phyloP scores from a whole-genome alignment of 2,329 filamentous ascomycete genomes.

The Alternaria sp. region DNA sequence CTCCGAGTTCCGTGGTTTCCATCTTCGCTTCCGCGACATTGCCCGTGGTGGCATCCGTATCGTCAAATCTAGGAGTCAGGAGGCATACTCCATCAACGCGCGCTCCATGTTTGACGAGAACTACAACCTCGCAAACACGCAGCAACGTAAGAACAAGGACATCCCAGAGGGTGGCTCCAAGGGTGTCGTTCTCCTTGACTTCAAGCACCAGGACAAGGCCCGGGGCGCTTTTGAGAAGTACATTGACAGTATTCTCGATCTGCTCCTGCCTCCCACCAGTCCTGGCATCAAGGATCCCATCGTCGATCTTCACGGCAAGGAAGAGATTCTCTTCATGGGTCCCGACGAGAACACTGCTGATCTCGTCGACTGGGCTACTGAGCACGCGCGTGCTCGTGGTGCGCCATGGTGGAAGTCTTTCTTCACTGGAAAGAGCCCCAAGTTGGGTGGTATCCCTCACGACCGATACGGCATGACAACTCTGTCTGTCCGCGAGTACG shows the following conservation, averaged over 20 bases:
- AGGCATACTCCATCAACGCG: constrained; percentile 95
- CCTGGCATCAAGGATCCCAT: constrained; percentile 99
- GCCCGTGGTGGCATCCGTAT: constrained; percentile 97
- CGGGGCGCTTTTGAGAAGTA: constrained; percentile 98
- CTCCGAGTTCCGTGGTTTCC: constrained; percentile 95
- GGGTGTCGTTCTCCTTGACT: constrained; percentile 93
- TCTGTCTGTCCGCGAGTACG: constrained; percentile 92
- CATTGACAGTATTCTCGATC: constrained; percentile 96
- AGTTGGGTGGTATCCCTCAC: constrained; percentile 94
- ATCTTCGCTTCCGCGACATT: constrained; percentile 96
- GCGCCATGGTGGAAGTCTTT: constrained; percentile 99
- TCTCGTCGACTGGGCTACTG: constrained; percentile 97
- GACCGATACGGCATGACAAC: constrained; percentile 98
- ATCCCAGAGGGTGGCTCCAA: constrained; percentile 98
- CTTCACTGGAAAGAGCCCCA: constrained; percentile 98
- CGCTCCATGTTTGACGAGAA: constrained; percentile 98
- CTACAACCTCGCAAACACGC: constrained; percentile 96
- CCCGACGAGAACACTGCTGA: constrained; percentile 99
- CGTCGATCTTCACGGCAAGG: constrained; percentile 90
- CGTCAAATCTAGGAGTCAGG: constrained; percentile 95
- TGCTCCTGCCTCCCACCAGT: constrained; percentile 85
- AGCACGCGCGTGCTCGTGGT: constrained; percentile 84
- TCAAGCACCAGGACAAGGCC: constrained; percentile 91
- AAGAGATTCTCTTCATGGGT: constrained; percentile 98
- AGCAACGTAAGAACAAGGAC: constrained; percentile 99